These are phyloP conservation scores for Pseudogymnoascus sp. DNA, from an alignment of 2,329 filamentous ascomycete species.

Conservation along the genomic window DNA sequence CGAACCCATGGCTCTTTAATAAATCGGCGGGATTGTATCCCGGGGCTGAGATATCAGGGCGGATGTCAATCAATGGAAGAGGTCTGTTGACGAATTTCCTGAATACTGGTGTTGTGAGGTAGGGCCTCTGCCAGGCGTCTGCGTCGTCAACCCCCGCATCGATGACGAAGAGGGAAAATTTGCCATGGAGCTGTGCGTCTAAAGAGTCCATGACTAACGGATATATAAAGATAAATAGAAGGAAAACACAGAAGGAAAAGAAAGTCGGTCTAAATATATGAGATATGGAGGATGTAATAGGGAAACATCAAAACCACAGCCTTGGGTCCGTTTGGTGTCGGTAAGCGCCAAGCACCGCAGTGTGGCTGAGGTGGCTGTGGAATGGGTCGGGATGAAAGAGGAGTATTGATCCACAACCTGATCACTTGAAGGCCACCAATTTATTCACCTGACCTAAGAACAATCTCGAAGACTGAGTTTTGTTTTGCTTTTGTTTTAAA, in stretches of 20 bases:
- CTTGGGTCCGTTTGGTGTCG: not conserved
- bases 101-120: slow-evolving; percentile 1
- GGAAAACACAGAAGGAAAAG: not conserved
- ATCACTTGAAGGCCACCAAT: not conserved
- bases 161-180: slow-evolving; percentile 1
- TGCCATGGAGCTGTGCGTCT: not conserved
- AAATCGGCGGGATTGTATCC: not conserved
- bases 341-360: not conserved
- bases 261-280: not conserved
- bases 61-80: not conserved
- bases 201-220: not conserved
- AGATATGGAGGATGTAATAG: not conserved
- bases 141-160: slow-evolving; percentile 4
- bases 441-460: not conserved
- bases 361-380: not conserved
- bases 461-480: not conserved
- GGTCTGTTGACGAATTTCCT: not conserved
- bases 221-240: not conserved
- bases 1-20: not conserved
- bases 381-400: not conserved
- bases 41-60: not conserved
- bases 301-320: not conserved
- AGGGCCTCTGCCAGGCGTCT: not conserved
- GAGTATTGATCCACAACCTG: not conserved
- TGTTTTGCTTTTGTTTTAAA: not conserved